These are phyloP conservation scores for Candida sanyaensis DNA, from an alignment of 1,139 yeast genomes.

Conservation along the genomic window DNA sequence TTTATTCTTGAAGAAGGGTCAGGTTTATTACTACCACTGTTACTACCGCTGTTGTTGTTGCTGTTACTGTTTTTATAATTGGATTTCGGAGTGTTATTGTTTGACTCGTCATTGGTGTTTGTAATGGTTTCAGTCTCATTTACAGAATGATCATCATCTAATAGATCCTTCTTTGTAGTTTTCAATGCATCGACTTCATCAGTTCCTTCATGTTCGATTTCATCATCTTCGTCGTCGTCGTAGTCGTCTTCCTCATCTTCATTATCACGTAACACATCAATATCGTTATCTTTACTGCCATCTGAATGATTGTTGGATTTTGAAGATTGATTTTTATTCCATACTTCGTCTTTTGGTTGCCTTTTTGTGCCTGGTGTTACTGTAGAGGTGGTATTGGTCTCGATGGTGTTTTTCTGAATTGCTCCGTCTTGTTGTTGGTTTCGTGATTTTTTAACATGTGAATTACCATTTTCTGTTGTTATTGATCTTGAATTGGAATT, in stretches of 20 bases:
- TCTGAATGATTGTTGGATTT: conserved; percentile 6
- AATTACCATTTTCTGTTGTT: background rate
- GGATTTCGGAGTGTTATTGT: conserved; percentile 13
- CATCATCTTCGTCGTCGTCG: conserved; percentile 4
- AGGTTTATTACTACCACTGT: background rate
- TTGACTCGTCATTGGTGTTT: conserved; percentile 38
- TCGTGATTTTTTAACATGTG: background rate
- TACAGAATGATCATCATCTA: conserved; percentile 44
- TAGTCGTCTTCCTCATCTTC: conserved; percentile 1
- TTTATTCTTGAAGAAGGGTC: conserved; percentile 1
- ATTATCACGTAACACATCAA: background rate
- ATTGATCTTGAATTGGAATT: conserved; percentile 6
- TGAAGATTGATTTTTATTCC: conserved; percentile 1
- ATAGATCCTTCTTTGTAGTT: conserved; percentile 27
- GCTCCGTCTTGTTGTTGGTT: conserved; percentile 1
- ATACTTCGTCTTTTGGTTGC: background rate
- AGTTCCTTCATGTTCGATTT: conserved; percentile 8
- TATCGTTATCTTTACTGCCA: conserved; percentile 1
- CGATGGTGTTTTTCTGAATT: conserved; percentile 1
- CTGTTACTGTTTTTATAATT: background rate
- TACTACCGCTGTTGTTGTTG: background rate
- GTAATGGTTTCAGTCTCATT: conserved; percentile 49
- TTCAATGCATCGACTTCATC: conserved; percentile 10
- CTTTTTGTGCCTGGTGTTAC: background rate
- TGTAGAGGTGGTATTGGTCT: conserved; percentile 1